These are phyloP conservation scores for Chalciporus chontae DNA, from an alignment of 768 basidiomycete species.

Conservation along the genomic window DNA sequence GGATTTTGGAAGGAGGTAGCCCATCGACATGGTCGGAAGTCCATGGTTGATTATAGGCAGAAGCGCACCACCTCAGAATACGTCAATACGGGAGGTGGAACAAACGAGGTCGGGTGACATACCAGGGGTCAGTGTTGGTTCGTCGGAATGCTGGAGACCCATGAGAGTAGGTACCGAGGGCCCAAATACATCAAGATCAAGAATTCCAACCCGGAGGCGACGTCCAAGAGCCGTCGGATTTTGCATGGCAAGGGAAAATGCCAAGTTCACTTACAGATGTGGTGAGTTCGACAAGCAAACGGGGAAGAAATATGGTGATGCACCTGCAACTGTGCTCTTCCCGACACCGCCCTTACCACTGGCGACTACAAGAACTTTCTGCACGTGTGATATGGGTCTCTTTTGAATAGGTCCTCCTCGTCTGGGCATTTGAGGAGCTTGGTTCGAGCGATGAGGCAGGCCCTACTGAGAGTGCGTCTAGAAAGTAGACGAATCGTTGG, in stretches of 20 bases:
- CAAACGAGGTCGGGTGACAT: slow-evolving; percentile 19
- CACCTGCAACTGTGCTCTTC: slow-evolving; percentile 91
- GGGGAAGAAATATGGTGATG: slow-evolving; percentile 12
- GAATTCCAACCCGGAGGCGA: slow-evolving; percentile 70
- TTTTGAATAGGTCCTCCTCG: slow-evolving; percentile 51
- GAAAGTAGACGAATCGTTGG: neutral
- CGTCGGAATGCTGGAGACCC: slow-evolving; percentile 75
- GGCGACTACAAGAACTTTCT: slow-evolving; percentile 78
- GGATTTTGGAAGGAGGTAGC: slow-evolving; percentile 74
- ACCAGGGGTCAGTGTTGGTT: slow-evolving; percentile 76
- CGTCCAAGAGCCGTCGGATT: slow-evolving; percentile 31
- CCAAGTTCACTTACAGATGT: slow-evolving; percentile 64
- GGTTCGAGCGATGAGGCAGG: slow-evolving; percentile 31
- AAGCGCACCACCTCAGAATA: slow-evolving; percentile 64
- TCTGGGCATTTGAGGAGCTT: slow-evolving; percentile 60
- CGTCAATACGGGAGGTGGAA: neutral
- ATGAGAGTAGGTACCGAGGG: slow-evolving; percentile 92
- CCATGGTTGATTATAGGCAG: slow-evolving; percentile 86
- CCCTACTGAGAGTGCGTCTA: slow-evolving; percentile 28
- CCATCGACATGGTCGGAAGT: slow-evolving; percentile 95
- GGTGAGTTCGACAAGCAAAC: slow-evolving; percentile 6
- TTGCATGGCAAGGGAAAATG: slow-evolving; percentile 61
- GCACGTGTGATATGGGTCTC: slow-evolving; percentile 65
- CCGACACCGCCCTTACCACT: slow-evolving; percentile 97
- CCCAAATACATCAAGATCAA: slow-evolving; percentile 96